Evolutionary conservation across 1,139 yeast species (phyloP), one percentile per base, ranked within the genome.

Genomic region (Taiozyma sp.): DNA sequence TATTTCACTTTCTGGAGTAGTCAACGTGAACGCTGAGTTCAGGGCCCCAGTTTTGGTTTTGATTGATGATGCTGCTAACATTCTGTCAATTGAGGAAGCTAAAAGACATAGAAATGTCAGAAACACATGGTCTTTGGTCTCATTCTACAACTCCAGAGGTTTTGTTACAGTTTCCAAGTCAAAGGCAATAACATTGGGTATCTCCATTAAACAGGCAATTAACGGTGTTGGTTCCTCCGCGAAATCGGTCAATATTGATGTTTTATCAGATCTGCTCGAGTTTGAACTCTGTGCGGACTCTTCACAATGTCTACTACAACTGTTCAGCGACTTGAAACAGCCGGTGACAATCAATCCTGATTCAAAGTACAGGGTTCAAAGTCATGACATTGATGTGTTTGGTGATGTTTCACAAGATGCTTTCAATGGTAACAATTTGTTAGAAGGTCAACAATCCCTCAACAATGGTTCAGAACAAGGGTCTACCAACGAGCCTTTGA

Each of bases 201-300:
- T 51, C 13, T 30, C 49, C n/a, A 47, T 52, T n/a, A 57, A 53
- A 28, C 57, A 50, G 29, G 38, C 44, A 12, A 30, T 32, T 8
- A 46, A 50, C 10, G 19, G 47, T 4, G 27, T 48, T 19, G 51
- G 47, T 34, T 48, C 34, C 1, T 22, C 50, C 3, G 9, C 46
- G 3, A 56, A 54, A 12, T 8, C 50, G 0, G 32, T 52, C 0
- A 52, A 45, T 3, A 34, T 83, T 34, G 76, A 74, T 48, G 63
- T 84, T 14, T 74, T 75, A 46, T 63, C 80, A 14, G 87, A 82
- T 50, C 71, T 74, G 14, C 63, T 79, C 23, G 75, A 72, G 28
- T 48, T 86, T 1, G 84, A 84, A 41, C 61, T 90, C 2, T 91
- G 97, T 70, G 93, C 97, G 0, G 98, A 92, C 66, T 89, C 97